A percentile compares a stretch with the other conserved stretches of the same genome.
These are phyloP conservation scores for Backusella sp. DNA, from an alignment of 192 early-diverging fungal genomes.

Conservation along the genomic window DNA sequence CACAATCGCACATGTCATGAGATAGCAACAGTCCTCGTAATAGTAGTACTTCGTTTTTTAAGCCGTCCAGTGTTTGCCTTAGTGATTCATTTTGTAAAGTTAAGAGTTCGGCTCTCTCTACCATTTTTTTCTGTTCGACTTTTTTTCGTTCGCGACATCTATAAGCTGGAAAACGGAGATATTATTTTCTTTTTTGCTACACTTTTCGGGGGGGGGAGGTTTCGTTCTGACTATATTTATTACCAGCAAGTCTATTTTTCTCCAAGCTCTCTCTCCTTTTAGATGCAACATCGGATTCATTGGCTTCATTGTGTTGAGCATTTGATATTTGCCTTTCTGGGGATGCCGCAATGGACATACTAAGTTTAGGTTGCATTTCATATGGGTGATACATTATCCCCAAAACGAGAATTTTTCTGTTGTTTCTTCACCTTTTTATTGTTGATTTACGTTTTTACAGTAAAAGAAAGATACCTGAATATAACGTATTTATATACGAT, in stretches of 20 bases:
- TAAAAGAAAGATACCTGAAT: background rate
- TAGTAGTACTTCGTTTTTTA: constrained; percentile 23
- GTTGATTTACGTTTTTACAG: background rate
- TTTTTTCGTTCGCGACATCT: constrained; percentile 10
- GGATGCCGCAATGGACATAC: background rate
- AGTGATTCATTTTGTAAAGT: constrained; percentile 17
- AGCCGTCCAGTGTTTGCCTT: background rate
- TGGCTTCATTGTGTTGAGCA: background rate
- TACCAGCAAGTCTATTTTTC: constrained; percentile 12
- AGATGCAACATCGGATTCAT: background rate
- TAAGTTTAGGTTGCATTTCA: background rate
- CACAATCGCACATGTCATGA: constrained; percentile 24
- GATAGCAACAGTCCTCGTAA: constrained; percentile 19
- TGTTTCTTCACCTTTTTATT: background rate
- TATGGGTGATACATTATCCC: constrained; percentile 7
- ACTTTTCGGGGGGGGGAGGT: background rate
- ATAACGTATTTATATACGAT: background rate
- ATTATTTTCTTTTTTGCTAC: background rate
- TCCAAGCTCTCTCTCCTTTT: background rate
- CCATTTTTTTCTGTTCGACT: constrained; percentile 2
- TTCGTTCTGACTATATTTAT: background rate
- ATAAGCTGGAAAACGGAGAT: constrained; percentile 8
- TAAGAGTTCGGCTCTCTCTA: constrained; percentile 2
- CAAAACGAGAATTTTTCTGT: background rate
- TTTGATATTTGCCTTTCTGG: background rate